These are phyloP conservation scores for Pythium angustatum DNA, from an alignment of 352 stramenopile genomes.

Conservation along the genomic window DNA sequence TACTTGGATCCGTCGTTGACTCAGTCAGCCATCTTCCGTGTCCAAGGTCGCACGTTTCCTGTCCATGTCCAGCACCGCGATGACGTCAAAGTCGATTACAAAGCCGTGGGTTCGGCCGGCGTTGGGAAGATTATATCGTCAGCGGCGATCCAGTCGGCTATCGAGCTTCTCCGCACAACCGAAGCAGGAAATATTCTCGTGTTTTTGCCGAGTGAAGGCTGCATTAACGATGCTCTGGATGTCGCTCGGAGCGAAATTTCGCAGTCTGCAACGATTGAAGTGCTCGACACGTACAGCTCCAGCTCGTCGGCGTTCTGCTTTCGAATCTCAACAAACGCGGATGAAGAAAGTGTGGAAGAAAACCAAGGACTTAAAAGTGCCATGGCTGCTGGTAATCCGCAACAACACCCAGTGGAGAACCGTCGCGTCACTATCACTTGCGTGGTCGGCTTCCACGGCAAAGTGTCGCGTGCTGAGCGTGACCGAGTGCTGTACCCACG, in stretches of 20 bases:
- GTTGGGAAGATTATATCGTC: slow-evolving; percentile 17
- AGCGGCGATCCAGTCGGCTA: slow-evolving; percentile 23
- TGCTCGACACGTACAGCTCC: slow-evolving; percentile 1
- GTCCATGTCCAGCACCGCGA: slow-evolving; percentile 27
- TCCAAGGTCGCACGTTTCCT: slow-evolving; percentile 30
- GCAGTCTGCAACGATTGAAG: slow-evolving; percentile 14
- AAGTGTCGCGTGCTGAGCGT: slow-evolving; percentile 22
- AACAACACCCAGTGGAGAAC: not conserved
- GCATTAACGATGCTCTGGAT: slow-evolving; percentile 24
- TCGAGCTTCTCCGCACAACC: slow-evolving; percentile 24
- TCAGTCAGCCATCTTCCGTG: slow-evolving; percentile 20
- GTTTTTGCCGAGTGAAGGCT: slow-evolving; percentile 25
- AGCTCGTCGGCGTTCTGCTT: slow-evolving; percentile 18
- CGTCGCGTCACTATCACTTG: slow-evolving; percentile 6
- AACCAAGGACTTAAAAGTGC: not conserved
- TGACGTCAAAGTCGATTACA: slow-evolving; percentile 22
- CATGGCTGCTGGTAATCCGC: too few species aligned
- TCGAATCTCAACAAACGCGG: slow-evolving; percentile 6
- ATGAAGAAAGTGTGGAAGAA: not conserved
- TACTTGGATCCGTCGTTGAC: slow-evolving; percentile 17
- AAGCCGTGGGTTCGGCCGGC: slow-evolving; percentile 5
- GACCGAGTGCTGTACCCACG: slow-evolving; percentile 24
- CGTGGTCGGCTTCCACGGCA: slow-evolving; percentile 28
- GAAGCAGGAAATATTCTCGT: slow-evolving; percentile 28
- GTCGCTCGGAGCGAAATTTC: slow-evolving; percentile 17